Evolutionary conservation across 768 basidiomycete species (phyloP).

Genomic region (Neoboletus brunneissimus): DNA sequence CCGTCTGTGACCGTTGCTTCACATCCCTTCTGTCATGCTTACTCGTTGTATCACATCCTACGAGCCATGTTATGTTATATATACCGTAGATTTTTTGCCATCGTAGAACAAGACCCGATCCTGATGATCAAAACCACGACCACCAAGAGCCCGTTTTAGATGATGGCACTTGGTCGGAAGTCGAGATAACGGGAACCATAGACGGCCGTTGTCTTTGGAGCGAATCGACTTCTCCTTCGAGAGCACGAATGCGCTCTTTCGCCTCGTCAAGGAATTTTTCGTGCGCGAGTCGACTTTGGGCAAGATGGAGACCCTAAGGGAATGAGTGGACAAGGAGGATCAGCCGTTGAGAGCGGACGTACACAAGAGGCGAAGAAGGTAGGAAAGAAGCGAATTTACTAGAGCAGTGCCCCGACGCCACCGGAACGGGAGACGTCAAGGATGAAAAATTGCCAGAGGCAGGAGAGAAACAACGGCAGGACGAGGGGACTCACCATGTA

Average conservation of each 20-base stretch:
- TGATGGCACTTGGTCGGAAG: neutral
- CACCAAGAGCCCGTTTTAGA: conserved; percentile 23
- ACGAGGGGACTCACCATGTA: conserved; percentile 54
- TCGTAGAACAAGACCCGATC: neutral
- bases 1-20: neutral
- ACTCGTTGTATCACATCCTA: neutral
- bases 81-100: conserved; percentile 14
- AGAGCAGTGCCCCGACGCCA: conserved; percentile 9
- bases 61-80: conserved; percentile 3
- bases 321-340: neutral
- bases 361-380: neutral
- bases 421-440: neutral
- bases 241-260: conserved; percentile 42
- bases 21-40: conserved; percentile 1
- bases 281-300: conserved; percentile 60
- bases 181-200: neutral
- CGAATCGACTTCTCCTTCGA: conserved; percentile 58
- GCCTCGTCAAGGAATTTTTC: conserved; percentile 71
- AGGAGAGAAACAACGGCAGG: neutral
- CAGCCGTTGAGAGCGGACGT: conserved; percentile 9
- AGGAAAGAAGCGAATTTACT: conserved; percentile 1
- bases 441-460: conserved; percentile 2
- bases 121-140: conserved; percentile 4
- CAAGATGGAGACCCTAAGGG: conserved; percentile 60
- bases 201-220: conserved; percentile 26